Evolutionary conservation across 2,329 filamentous ascomycete genomes (phyloP).

Genomic region (Aspergillus glaucus): DNA sequence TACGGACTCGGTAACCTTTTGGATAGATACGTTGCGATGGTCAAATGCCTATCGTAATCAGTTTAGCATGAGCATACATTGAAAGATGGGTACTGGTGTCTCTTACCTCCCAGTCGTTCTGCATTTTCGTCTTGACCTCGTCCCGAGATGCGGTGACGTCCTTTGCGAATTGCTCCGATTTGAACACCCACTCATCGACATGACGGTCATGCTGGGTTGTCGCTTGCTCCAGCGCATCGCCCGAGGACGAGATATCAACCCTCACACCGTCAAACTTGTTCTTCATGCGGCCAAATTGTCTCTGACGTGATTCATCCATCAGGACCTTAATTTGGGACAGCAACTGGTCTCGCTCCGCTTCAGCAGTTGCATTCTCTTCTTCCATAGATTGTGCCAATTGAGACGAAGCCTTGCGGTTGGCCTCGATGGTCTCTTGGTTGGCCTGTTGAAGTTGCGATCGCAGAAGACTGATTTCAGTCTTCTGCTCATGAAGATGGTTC

Average conservation of each 20-base stretch:
- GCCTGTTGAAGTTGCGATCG: slow-evolving; percentile 66
- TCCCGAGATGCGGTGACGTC: slow-evolving; percentile 69
- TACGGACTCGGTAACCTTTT: slow-evolving; percentile 74
- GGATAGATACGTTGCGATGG: slow-evolving; percentile 74
- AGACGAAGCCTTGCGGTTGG: slow-evolving; percentile 60
- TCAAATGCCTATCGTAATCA: slow-evolving; percentile 54
- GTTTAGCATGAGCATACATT: slow-evolving; percentile 18
- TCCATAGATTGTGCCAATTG: slow-evolving; percentile 64
- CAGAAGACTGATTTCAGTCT: slow-evolving; percentile 66
- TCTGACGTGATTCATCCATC: slow-evolving; percentile 65
- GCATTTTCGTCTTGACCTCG: slow-evolving; percentile 70
- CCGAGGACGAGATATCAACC: slow-evolving; percentile 59
- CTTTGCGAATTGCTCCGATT: slow-evolving; percentile 62
- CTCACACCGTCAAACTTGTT: slow-evolving; percentile 58
- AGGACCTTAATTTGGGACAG: slow-evolving; percentile 71
- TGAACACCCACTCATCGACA: slow-evolving; percentile 68
- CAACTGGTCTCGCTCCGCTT: slow-evolving; percentile 66
- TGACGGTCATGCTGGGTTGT: slow-evolving; percentile 61
- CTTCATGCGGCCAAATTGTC: slow-evolving; percentile 65
- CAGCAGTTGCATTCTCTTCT: slow-evolving; percentile 68
- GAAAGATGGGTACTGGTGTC: neutral
- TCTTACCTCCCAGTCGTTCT: slow-evolving; percentile 77
- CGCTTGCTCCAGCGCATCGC: slow-evolving; percentile 58
- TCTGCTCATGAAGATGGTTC: slow-evolving; percentile 68
- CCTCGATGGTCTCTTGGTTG: slow-evolving; percentile 59